phyloP scores from a whole-genome alignment of 306 rosid genomes.

The Rosa multiflora region DNA sequence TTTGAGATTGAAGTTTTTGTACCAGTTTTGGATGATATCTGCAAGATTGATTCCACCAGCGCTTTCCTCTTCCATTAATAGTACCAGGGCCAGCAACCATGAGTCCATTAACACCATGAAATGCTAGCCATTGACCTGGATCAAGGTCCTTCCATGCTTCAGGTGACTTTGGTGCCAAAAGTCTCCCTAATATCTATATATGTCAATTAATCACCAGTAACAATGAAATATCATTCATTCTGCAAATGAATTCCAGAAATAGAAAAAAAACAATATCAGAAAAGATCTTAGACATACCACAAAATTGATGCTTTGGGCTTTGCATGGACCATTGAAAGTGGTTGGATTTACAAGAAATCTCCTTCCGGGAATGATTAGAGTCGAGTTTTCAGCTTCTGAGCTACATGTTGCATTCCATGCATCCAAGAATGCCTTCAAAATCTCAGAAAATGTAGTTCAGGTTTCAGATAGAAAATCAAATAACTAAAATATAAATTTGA shows the following conservation, averaged over 20 bases:
- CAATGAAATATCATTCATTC: neutral
- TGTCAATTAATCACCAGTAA: constrained; percentile 2
- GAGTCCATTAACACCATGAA: constrained; percentile 31
- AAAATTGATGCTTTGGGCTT: constrained; percentile 27
- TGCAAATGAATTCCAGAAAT: neutral
- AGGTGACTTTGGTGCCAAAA: constrained; percentile 43
- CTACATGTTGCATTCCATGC: constrained; percentile 39
- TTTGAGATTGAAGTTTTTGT: neutral
- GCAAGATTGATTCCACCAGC: constrained; percentile 52
- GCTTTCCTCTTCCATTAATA: constrained; percentile 31
- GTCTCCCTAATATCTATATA: constrained; percentile 25
- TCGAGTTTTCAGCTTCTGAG: constrained; percentile 22
- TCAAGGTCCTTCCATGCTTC: constrained; percentile 28
- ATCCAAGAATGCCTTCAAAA: constrained; percentile 30
- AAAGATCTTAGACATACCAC: constrained; percentile 25
- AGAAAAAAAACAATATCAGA: neutral
- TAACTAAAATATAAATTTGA: neutral
- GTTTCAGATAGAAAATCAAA: neutral
- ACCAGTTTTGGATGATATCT: constrained; percentile 36
- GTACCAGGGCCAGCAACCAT: constrained; percentile 29
- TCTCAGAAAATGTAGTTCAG: neutral
- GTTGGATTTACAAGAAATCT: constrained; percentile 30
- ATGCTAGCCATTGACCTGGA: constrained; percentile 36
- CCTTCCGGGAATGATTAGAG: constrained; percentile 25
- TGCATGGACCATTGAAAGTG: constrained; percentile 40